Base-by-base conservation (phyloP, 2,329 filamentous ascomycete species). In the Pezicula carpinea region DNA sequence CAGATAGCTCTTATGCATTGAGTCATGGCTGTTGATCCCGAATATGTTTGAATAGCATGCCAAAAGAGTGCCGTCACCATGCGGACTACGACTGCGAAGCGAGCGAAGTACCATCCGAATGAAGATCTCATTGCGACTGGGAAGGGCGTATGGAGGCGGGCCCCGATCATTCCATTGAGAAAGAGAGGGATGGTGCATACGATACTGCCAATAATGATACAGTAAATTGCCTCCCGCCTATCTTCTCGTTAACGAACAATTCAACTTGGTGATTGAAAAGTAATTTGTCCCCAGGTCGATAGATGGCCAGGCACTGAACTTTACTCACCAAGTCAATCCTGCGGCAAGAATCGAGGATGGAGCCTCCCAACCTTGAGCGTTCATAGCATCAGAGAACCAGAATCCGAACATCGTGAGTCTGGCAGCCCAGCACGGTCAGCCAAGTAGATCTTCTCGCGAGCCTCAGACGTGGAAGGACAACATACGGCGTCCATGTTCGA, bases 171-270 rank as follows among this genome's bases (percentile, higher is more conserved):
- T n/a, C 71, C 71, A 56, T 74, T 72, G 15, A 73, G 61, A 5
- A 71, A 68, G 48, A 73, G 65, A 15, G 70, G 66, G 1, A 80
- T 70, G 13, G 78, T 75, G 42, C 54, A 57, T 22, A 80, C 78
- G 51, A 79, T 80, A 18, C 76, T 73, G 36, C 83, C 82, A 13
- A 84, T 76, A 45, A 79, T 71, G 48, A 77, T 80, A 46, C 57
- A 59, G 38, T 56, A 52, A 18, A 59, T 48, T 2, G 56, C 50
- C 44, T 59, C 57, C 22, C 57, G 53, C 43, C 52, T 53, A 22
- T 6, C 13, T 32, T 31, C n/a, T 23, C 18, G 33, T 38, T 17
- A 17, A 15, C 10, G n/a, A 19, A 32, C 4, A 11, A 29, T 10
- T 11, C 26, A 11, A 3, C 6, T 29, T 11, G 3, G 26, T 6